Evolutionary conservation across 2,329 filamentous ascomycete species (phyloP).

Genomic region (Hymenoscyphus occultus): DNA sequence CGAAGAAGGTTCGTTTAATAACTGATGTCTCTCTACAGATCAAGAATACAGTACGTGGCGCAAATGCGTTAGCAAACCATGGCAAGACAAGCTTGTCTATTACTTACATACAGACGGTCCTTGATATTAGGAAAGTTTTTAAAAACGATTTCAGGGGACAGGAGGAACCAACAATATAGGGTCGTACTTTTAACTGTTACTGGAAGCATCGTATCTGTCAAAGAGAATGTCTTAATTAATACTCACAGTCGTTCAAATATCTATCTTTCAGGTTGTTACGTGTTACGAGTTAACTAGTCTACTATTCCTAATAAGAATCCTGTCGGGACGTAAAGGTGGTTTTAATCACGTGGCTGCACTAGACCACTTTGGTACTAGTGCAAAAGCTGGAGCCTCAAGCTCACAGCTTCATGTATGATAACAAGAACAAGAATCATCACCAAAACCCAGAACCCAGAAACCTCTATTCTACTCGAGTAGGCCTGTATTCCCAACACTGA

Average conservation of each 20-base stretch:
- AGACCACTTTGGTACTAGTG: too few species aligned
- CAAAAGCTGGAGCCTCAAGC: too few species aligned
- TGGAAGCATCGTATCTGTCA: not conserved
- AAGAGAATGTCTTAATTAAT: not conserved
- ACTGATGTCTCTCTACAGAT: not conserved
- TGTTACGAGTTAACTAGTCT: not conserved
- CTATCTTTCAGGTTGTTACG: not conserved
- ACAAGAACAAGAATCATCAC: too few species aligned
- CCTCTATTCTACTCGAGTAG: too few species aligned
- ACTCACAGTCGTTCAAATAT: not conserved
- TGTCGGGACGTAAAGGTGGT: too few species aligned
- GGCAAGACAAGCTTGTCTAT: not conserved
- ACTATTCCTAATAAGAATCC: not conserved
- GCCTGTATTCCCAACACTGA: too few species aligned
- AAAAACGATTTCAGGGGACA: not conserved
- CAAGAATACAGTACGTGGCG: not conserved
- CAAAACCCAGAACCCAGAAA: too few species aligned
- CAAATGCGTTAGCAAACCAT: not conserved
- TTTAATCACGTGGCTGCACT: too few species aligned
- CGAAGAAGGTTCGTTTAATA: not conserved
- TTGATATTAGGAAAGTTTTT: not conserved
- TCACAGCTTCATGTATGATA: too few species aligned
- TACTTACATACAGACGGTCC: not conserved
- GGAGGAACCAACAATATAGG: too few species aligned
- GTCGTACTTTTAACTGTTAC: constrained; percentile 10